Base-by-base conservation (phyloP, 2,329 filamentous ascomycete genomes). In the Byssoonygena ceratinophila region DNA sequence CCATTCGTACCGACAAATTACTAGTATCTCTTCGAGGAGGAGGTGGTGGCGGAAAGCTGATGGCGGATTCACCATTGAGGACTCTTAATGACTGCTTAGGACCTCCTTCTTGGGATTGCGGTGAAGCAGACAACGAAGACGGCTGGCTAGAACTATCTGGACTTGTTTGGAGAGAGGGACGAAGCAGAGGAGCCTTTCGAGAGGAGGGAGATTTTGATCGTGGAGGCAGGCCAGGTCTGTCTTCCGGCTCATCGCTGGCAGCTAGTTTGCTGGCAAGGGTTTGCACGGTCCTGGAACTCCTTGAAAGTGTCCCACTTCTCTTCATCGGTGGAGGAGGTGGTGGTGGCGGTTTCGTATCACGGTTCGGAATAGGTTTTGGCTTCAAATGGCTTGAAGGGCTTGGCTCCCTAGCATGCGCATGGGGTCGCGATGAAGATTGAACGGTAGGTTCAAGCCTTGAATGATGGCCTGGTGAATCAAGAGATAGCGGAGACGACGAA, bases 211-310 rank as follows among this genome's bases (percentile, higher is more conserved):
- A 56, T 25, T 14, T 34, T 51, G 55, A 40, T n/a, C 52, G 25
- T 29, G 71, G 69, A 11, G 76, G 75, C 23, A 78, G 64, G 8
- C 67, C 68, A 1, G 78, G 79, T 27, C 77, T 76, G 43, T 72
- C 69, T 51, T 71, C 66, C 1, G 67, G 66, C 9, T 52, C 60
- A 40, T 69, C 65, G 37, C 59, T 62, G 3, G 59, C 53, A n/a
- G 60, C 56, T 12, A 55, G 39, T 34, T 59, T 60, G 25, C 71
- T 16, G 71, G 76, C 41, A 77, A 71, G 52, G 68, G 49, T 52
- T n/a, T 31, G 39, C 11, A 43, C n/a, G 32, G 52, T 51, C 16
- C 51, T 43, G 22, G 61, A 61, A 11, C 59, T 61, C n/a, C 55
- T 59, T 4, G 60, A 56, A 20, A 61, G 36, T 20, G 60, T 50